phyloP scores from a whole-genome alignment of 305 asterid species.

The Fraxinus paxiana region DNA sequence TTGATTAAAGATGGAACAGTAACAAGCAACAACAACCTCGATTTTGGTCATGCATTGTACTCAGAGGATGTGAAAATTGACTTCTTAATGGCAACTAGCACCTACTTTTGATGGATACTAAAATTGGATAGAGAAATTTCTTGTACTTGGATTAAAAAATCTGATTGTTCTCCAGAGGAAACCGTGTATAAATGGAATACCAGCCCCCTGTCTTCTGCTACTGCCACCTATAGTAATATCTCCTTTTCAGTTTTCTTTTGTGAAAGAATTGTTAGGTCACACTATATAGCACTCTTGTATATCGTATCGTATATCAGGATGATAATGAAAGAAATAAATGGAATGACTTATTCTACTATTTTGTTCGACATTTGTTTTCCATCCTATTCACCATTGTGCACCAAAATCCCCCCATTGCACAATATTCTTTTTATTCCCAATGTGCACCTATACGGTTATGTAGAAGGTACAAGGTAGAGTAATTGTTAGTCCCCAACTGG shows the following conservation, averaged over 20 bases:
- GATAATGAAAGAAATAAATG: not conserved
- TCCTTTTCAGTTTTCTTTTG: not conserved
- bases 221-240: not conserved
- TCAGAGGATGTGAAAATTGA: constrained; percentile 14
- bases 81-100: constrained; percentile 9
- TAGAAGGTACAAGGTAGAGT: not conserved
- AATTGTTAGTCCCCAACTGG: too few relatives aligned
- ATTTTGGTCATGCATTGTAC: constrained; percentile 4
- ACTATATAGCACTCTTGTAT: not conserved
- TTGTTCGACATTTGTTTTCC: not conserved
- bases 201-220: not conserved
- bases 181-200: constrained; percentile 32
- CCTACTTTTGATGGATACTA: constrained; percentile 13
- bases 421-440: not conserved
- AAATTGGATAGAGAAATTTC: constrained; percentile 32
- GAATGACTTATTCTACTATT: not conserved
- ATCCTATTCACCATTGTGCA: not conserved
- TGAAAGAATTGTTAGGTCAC: not conserved
- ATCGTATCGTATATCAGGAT: not conserved
- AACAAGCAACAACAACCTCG: constrained; percentile 12
- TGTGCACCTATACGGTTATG: not conserved
- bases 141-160: constrained; percentile 26
- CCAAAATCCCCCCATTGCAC: not conserved
- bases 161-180: constrained; percentile 21
- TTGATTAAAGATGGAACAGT: constrained; percentile 17